Base-by-base conservation (phyloP, 345 rosid species). In the Aegle marmelos region DNA sequence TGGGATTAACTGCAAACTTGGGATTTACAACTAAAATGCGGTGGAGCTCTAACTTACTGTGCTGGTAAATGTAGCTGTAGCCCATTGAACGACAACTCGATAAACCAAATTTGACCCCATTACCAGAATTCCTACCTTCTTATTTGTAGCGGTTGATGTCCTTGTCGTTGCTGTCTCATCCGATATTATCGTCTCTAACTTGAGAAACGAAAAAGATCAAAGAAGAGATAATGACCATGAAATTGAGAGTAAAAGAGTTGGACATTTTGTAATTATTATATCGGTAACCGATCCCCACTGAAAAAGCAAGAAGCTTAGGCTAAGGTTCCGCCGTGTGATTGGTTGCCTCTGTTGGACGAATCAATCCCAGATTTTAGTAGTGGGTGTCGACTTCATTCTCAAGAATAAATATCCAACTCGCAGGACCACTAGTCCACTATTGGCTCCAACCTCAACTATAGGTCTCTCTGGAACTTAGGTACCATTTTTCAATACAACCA, bases 361-460 rank as follows among this genome's bases (percentile, higher is more conserved):
- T 61, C 75, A 48, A 30, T 57, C 62, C 45, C 64, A 54, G 24
- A n/a, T 16, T 22, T 45, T 10, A 45, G 10, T 41, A 11, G 63
- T 24, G 74, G 61, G 22, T 58, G 48, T 28, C 41, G 28, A 41
- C 68, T 10, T 74, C 69, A 41, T 19, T 41, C 25, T 4, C 11
- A 4, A 4, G 41, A 41, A 61, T 73, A 59, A 31, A 3, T 11
- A 53, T 4, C 74, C 61, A 33, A 39, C 33, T 19, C 7, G 19
- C 34, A 53, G 70, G 78, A 74, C 78, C 82, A 68, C 82, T 59
- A 56, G 17, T 60, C 31, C 79, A 59, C 65, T 50, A 24, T 24
- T 48, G 11, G 31, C 69, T 41, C 63, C 48, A 14, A n/a, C 0
- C 70, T 56, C 61, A 53, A 25, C 53, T 25, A 17, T 24, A 34